Evolutionary conservation across 2,329 filamentous ascomycete genomes (phyloP), one percentile per base, ranked within the genome.

Genomic region (Alternaria sp.): DNA sequence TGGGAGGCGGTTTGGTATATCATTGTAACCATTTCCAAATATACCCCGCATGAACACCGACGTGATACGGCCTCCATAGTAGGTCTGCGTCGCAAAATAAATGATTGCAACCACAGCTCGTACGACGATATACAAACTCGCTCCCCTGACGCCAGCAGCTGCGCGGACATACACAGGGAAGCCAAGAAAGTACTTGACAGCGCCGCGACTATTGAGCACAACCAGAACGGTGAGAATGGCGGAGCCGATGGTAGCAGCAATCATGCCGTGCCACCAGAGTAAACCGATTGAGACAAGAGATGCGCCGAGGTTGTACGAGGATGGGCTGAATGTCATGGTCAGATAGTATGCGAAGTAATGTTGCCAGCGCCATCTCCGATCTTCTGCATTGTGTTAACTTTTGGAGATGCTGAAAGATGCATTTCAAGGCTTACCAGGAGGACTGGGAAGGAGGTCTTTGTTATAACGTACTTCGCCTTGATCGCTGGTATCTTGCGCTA

Each of bases 1-100:
- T 0, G 83, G 80, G 9, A 86, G 75, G 28, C 82, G 82, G 65
- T 86, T 84, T 15, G 79, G 78, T 62, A 86, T 81, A 14, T 65
- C 66, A 12, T 59, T 50, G 58, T 67, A 72, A 7, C 67, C 59
- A 18, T 69, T 71, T 9, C 68, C 68, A 20, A 71, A 71, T 5
- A 69, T 69, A 1, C 58, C 67, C 14, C 67, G 57, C 68, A 71
- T 71, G 60, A 71, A 71, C 2, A 71, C 68, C 18, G 67, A 67
- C 7, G 67, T 71, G 20, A 71, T 71, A 14, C 66, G 63, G 10
- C 66, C 68, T 15, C 68, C 67, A 28, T 71, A 69, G 55, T 71
- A 71, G 6, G 67, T 71, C 46, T 69, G 68, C 10, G 62, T 65
- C 6, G 68, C 68, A 33, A 69, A 71, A 46, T 69, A 71, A 18